These are phyloP conservation scores for Tetrahymena malaccensis DNA, from an alignment of 73 alveolate genomes.

Conservation along the genomic window DNA sequence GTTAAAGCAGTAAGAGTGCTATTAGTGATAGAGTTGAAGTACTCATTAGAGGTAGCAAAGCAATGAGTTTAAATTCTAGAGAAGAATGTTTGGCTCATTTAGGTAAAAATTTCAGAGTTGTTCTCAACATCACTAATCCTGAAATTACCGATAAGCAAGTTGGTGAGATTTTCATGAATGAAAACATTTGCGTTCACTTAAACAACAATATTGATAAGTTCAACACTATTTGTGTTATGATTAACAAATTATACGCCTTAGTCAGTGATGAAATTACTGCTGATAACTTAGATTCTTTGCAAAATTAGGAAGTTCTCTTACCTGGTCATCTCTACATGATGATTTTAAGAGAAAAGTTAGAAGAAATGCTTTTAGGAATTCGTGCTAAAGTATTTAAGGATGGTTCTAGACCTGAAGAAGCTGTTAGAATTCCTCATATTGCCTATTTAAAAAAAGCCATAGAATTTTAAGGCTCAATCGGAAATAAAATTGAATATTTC, in stretches of 20 bases:
- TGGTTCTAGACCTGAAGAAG: slow-evolving; percentile 59
- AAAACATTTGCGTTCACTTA: slow-evolving; percentile 85
- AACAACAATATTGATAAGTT: slow-evolving; percentile 74
- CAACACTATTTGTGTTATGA: slow-evolving; percentile 78
- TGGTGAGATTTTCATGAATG: slow-evolving; percentile 80
- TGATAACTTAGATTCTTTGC: slow-evolving; percentile 91
- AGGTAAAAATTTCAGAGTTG: slow-evolving; percentile 83
- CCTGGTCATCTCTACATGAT: slow-evolving; percentile 92
- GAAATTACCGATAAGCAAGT: slow-evolving; percentile 88
- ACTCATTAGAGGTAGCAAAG: slow-evolving; percentile 76
- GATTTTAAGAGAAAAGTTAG: slow-evolving; percentile 87
- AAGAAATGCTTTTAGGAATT: slow-evolving; percentile 80
- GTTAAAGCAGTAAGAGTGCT: slow-evolving; percentile 75
- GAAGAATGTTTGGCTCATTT: slow-evolving; percentile 78
- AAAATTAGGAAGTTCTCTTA: slow-evolving; percentile 87
- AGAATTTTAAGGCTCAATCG: slow-evolving; percentile 79
- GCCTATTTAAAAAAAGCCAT: slow-evolving; percentile 69
- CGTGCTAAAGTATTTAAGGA: slow-evolving; percentile 76
- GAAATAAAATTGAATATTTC: slow-evolving; percentile 95
- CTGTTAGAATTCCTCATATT: slow-evolving; percentile 67
- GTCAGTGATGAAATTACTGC: slow-evolving; percentile 83
- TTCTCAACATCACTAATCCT: slow-evolving; percentile 62
- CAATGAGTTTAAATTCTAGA: slow-evolving; percentile 65
- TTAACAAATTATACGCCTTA: slow-evolving; percentile 90
- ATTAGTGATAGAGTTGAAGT: slow-evolving; percentile 96